phyloP scores from a whole-genome alignment of 2,329 filamentous ascomycete genomes.

The Colletotrichum sansevieriae region DNA sequence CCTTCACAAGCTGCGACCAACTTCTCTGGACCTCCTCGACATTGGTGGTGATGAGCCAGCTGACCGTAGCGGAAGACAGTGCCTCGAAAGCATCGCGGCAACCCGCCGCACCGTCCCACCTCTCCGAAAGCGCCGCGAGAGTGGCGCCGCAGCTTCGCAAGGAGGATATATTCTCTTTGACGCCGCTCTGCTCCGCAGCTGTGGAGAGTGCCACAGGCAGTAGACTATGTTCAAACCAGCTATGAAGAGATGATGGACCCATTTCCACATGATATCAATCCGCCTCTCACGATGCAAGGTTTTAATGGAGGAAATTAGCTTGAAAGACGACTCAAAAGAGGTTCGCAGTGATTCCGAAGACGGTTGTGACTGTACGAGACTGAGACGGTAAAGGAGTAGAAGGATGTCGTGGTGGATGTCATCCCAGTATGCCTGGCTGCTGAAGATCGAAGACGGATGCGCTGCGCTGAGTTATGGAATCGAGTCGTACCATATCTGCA shows the following conservation, averaged over 20 bases:
- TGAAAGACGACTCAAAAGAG: constrained; percentile 47
- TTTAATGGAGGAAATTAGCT: constrained; percentile 48
- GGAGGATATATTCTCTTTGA: constrained; percentile 43
- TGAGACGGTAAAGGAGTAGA: constrained; percentile 49
- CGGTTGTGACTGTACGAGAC: constrained; percentile 42
- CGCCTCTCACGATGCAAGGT: constrained; percentile 49
- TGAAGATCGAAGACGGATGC: constrained; percentile 48
- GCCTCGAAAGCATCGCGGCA: constrained; percentile 49
- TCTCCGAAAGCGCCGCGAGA: constrained; percentile 49
- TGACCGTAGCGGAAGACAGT: constrained; percentile 47
- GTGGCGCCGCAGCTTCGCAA: constrained; percentile 49
- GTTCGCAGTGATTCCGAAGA: constrained; percentile 45
- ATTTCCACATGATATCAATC: constrained; percentile 50
- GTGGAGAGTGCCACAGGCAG: constrained; percentile 24
- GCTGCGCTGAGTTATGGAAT: constrained; percentile 47
- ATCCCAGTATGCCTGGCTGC: constrained; percentile 49
- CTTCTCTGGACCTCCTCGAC: constrained; percentile 13
- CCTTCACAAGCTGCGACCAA: constrained; percentile 13
- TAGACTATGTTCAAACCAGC: constrained; percentile 50
- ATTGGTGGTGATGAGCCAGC: constrained; percentile 44
- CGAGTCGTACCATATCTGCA: constrained; percentile 48
- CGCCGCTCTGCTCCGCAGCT: constrained; percentile 45
- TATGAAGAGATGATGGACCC: constrained; percentile 50
- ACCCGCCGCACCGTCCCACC: constrained; percentile 47
- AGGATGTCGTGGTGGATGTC: constrained; percentile 48